Evolutionary conservation across 768 basidiomycete species (phyloP), one percentile per base, ranked within the genome.

Genomic region (Mycena sanguinolenta): DNA sequence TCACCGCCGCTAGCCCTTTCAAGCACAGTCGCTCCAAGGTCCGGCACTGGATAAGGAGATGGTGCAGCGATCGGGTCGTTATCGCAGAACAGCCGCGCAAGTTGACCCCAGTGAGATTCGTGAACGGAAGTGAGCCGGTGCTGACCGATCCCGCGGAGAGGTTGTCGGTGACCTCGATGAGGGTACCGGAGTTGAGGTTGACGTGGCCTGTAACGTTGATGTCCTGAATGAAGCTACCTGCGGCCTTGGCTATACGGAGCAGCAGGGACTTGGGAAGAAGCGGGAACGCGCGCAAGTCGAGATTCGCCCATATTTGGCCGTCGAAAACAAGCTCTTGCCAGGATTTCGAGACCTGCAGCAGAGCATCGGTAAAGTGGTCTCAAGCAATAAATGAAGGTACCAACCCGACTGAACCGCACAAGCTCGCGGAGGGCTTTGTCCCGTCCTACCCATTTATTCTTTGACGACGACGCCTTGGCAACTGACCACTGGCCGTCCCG

Each of bases 281-380:
- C 17, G 92, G 89, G 77, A 94, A 92, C 1, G 89, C 79, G 23
- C 79, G 85, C 38, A 95, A 83, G 76, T 93, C 86, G 38, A 94
- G 82, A 65, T 86, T 77, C 52, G 81, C 75, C 96, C 96, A 97
- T n/a, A 97, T 85, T 75, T 95, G 93, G 17, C 95, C 95, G 77
- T 97, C 96, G 74, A 91, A 90, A 28, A 91, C 89, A 44, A 96
- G 87, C 3, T 82, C 77, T 61, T 88, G 90, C 95, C 95, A 97
- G 13, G 84, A 75, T 77, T 88, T 92, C 32, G 92, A 96, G 14
- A 95, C 92, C 93, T 95, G 71, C 74, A 44, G 46, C 49, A 39
- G 49, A 23, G 30, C 46, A 23, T 4, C n/a, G 23, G 14, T 50
- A 23, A 14, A 34, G n/a, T n/a, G n/a, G n/a, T n/a, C n/a, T n/a